Base-by-base conservation (phyloP, 495 filamentous ascomycete genomes). In the Aeminium ludgeri region DNA sequence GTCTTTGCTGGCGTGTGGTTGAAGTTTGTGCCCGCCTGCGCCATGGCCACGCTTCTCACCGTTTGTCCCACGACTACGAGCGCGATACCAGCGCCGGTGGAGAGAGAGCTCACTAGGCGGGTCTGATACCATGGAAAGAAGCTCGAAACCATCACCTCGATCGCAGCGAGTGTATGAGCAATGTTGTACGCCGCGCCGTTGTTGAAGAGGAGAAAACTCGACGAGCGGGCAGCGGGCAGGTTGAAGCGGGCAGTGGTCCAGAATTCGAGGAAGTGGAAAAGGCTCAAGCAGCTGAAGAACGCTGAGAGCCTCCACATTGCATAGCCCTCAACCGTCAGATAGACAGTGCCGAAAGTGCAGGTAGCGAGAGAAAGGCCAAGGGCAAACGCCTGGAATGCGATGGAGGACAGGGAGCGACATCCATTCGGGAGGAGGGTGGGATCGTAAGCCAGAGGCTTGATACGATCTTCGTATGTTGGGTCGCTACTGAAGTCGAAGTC, bases 201-300 rank as follows among this genome's bases (percentile, higher is more conserved):
- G 30, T 70, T 68, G n/a, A 72, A 76, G 6, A 97, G 68, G 1
- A 97, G 70, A 60, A 91, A 97, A 6, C 84, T 77, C 42, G 65
- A 65, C 13, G 82, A 61, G 5, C 67, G 66, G 5, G 84, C 85
- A n/a, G 68, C 60, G 28, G 63, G 58, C 0, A 84, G 82, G 62
- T 95, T 96, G 61, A 80, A 81, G 17, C 60, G 61, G 19, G 89
- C 89, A 0, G 87, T 95, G 36, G 74, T 78, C 65, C 70, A 87
- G 68, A 81, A 97, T 61, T 97, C 89, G 59, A 97, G 78, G 64
- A 92, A 92, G 61, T 97, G 89, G 69, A 95, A 95, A 40, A 79
- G 55, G 12, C 76, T 73, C 41, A 97, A 75, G 19, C 74, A 59
- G 34, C 67, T 61, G 53, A 86, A 49, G 64, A 97, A 93, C 66